phyloP scores from a whole-genome alignment of 345 rosid species.

The Ailanthus altissimus region DNA sequence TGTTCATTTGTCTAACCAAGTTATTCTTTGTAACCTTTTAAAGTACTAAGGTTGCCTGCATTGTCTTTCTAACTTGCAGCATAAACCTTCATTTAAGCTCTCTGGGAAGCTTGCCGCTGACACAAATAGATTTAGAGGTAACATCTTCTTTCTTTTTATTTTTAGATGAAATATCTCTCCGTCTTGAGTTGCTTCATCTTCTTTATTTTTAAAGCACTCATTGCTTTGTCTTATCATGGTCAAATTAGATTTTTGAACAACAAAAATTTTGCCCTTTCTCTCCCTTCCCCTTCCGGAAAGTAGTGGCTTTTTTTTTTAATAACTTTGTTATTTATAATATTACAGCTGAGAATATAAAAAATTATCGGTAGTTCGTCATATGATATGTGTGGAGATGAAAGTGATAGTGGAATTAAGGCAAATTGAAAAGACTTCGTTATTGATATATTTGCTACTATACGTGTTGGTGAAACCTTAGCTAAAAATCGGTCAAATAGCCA shows the following conservation, averaged over 20 bases:
- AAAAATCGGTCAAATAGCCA: too few relatives aligned
- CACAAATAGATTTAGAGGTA: constrained; percentile 90
- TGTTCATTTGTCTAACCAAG: constrained; percentile 8
- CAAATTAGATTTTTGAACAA: neutral
- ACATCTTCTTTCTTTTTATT: constrained; percentile 17
- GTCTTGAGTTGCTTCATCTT: neutral
- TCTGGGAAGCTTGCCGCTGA: constrained; percentile 99
- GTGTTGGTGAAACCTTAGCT: too few relatives aligned
- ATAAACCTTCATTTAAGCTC: constrained; percentile 87
- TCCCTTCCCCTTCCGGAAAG: too few relatives aligned
- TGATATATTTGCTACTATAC: too few relatives aligned
- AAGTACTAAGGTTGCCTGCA: constrained; percentile 5
- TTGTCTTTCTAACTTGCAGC: constrained; percentile 48
- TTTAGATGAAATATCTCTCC: neutral
- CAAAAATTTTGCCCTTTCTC: too few relatives aligned
- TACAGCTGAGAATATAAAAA: too few relatives aligned
- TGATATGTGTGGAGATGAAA: too few relatives aligned
- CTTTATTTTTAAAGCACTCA: neutral
- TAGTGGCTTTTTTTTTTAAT: too few relatives aligned
- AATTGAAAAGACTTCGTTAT: too few relatives aligned
- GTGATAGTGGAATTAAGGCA: too few relatives aligned
- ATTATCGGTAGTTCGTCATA: too few relatives aligned
- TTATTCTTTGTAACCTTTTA: constrained; percentile 16
- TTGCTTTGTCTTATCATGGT: neutral
- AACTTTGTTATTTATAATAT: too few relatives aligned